Conservation (phyloP, 176 grass and related monocot genomes). For the Saccharum spontaneum region DNA sequence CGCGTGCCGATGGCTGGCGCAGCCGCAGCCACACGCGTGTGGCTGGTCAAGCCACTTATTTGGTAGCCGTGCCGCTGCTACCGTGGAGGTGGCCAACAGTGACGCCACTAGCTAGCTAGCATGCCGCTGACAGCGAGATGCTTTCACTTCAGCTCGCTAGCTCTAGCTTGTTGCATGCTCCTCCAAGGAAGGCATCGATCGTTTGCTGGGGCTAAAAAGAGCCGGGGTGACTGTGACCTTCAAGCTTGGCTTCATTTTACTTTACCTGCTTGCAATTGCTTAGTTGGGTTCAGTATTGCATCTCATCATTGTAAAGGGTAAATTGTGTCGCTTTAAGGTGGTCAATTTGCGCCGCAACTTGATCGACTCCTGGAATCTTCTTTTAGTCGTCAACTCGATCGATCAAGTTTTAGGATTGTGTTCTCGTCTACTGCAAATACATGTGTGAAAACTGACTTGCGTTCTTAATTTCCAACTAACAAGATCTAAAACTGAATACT, state of each 20-base stretch:
- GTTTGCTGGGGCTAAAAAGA: not conserved
- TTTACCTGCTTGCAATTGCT: not conserved
- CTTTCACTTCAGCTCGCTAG: not conserved
- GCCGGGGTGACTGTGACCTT: not conserved
- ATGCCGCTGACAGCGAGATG: not conserved
- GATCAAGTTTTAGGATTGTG: too few species aligned
- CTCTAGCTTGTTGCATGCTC: not conserved
- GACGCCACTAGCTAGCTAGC: slow-evolving; percentile 23
- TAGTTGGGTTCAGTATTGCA: not conserved
- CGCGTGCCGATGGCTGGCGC: slow-evolving; percentile 1
- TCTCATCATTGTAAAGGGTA: not conserved
- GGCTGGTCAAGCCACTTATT: not conserved
- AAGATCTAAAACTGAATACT: too few species aligned
- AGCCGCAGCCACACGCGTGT: slow-evolving; percentile 20
- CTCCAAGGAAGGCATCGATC: not conserved
- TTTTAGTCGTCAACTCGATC: not conserved
- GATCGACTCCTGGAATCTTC: not conserved
- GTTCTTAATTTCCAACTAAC: too few species aligned
- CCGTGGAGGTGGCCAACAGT: slow-evolving; percentile 37
- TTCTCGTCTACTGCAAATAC: too few species aligned
- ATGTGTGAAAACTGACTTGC: too few species aligned
- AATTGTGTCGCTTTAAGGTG: not conserved
- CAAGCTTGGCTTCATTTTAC: not conserved
- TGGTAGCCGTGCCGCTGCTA: not conserved
- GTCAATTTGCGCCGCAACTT: not conserved